Percentiles rank a stretch among this genome's conserved stretches.
Evolutionary conservation across 2,329 filamentous ascomycete genomes (phyloP).

Genomic region (Grosmannia penicillata): DNA sequence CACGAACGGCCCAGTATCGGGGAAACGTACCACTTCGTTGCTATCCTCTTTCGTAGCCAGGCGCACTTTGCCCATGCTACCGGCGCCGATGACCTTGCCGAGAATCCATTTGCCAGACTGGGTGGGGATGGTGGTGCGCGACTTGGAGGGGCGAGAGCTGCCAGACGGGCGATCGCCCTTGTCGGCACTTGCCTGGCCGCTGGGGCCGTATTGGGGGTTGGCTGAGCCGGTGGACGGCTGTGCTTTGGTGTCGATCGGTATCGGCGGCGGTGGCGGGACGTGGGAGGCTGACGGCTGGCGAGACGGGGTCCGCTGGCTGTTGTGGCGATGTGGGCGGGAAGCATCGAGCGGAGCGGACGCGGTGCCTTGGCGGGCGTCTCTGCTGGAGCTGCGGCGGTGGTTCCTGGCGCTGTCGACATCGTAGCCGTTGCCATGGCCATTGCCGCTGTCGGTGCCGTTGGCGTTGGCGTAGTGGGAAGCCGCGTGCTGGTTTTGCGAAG

Average conservation of each 20-base stretch:
- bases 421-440: conserved; percentile 1
- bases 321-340: conserved; percentile 30
- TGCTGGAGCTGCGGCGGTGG: conserved; percentile 36
- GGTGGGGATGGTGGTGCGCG: conserved; percentile 74
- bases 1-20: too few relatives aligned
- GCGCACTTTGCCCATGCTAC: conserved; percentile 99
- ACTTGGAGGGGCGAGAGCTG: conserved; percentile 34
- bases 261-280: conserved; percentile 6
- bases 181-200: neutral
- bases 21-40: conserved; percentile 64
- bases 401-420: conserved; percentile 4
- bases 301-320: conserved; percentile 31
- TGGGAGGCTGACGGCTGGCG: conserved; percentile 5
- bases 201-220: conserved; percentile 15
- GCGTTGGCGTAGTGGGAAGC: conserved; percentile 6
- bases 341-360: conserved; percentile 30
- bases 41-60: conserved; percentile 81
- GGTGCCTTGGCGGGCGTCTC: conserved; percentile 50
- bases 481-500: conserved; percentile 13
- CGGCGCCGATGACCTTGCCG: conserved; percentile 91
- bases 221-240: conserved; percentile 17
- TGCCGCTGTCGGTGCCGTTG: conserved; percentile 1
- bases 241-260: conserved; percentile 16
- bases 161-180: conserved; percentile 18
- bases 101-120: conserved; percentile 87